These are phyloP conservation scores for Beauveria caledonica DNA, from an alignment of 2,329 filamentous ascomycete species.

Conservation along the genomic window DNA sequence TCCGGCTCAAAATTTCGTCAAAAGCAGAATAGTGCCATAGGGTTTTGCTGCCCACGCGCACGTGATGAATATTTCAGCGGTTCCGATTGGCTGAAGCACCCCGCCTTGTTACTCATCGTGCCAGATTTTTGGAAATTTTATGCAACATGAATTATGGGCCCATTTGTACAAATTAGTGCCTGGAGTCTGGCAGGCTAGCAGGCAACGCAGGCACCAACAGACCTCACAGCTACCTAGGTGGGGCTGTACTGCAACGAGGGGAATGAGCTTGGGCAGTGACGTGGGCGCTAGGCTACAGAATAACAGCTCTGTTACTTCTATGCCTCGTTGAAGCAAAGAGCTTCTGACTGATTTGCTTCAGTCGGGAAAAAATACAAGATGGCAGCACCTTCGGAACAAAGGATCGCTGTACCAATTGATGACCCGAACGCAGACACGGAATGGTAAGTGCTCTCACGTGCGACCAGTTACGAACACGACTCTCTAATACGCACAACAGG, in stretches of 20 bases:
- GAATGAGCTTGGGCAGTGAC: conserved; percentile 5
- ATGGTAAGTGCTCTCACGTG: conserved; percentile 53
- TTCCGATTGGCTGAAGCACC: conserved; percentile 15
- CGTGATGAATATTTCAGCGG: conserved; percentile 22
- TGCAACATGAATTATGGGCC: conserved; percentile 3
- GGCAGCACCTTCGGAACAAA: conserved; percentile 55
- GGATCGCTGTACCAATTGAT: conserved; percentile 76
- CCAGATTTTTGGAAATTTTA: conserved; percentile 12
- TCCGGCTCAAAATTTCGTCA: conserved; percentile 30
- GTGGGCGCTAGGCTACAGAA: conserved; percentile 9
- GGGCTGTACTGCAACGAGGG: background rate
- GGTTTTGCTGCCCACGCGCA: conserved; percentile 28
- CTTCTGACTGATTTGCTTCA: background rate
- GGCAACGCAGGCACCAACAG: background rate
- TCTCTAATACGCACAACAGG: conserved; percentile 41
- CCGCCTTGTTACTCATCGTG: conserved; percentile 8
- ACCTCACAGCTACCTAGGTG: background rate
- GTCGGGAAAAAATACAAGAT: conserved; percentile 28
- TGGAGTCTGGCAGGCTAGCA: background rate
- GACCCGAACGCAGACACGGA: conserved; percentile 96
- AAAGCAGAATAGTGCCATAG: conserved; percentile 31
- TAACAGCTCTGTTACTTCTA: background rate
- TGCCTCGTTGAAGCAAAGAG: background rate
- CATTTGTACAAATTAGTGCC: conserved; percentile 11
- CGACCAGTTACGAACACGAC: background rate